Evolutionary conservation across 2,329 filamentous ascomycete genomes (phyloP).

Genomic region (Septoria linicola): DNA sequence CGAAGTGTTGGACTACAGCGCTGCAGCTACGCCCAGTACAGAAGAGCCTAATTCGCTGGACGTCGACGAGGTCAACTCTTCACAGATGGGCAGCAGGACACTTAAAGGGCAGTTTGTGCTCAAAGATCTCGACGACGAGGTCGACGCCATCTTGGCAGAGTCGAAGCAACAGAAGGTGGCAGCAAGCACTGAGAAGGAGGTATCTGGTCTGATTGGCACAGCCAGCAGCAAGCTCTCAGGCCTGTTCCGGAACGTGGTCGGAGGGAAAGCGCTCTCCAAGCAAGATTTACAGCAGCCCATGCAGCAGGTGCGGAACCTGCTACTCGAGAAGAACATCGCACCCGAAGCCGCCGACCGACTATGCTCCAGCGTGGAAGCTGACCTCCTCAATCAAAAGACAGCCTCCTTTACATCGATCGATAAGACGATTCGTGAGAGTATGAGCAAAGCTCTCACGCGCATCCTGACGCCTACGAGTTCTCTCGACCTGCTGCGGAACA

Average conservation of each 20-base stretch:
- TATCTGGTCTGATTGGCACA: conserved; percentile 69
- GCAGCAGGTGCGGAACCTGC: conserved; percentile 92
- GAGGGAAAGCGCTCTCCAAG: conserved; percentile 87
- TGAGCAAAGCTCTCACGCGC: conserved; percentile 88
- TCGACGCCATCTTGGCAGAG: conserved; percentile 80
- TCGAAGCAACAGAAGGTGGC: conserved; percentile 65
- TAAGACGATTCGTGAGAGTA: conserved; percentile 76
- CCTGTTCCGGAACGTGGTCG: conserved; percentile 90
- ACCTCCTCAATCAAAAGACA: conserved; percentile 87
- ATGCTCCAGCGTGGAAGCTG: conserved; percentile 86
- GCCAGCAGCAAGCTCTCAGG: conserved; percentile 80
- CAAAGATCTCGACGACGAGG: conserved; percentile 89
- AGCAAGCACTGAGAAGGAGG: conserved; percentile 52
- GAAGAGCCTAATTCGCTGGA: conserved; percentile 53
- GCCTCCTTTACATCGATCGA: conserved; percentile 80
- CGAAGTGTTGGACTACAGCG: conserved; percentile 87
- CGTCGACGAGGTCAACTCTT: conserved; percentile 72
- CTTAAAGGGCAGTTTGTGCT: conserved; percentile 89
- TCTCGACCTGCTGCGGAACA: conserved; percentile 89
- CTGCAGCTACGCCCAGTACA: conserved; percentile 52
- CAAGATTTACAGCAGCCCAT: conserved; percentile 88
- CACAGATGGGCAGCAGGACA: conserved; percentile 81
- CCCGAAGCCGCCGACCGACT: conserved; percentile 88
- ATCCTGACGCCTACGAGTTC: conserved; percentile 96
- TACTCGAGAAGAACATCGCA: conserved; percentile 93